Conservation (phyloP, 352 stramenopile species). For the Globisporangium nodosum region DNA sequence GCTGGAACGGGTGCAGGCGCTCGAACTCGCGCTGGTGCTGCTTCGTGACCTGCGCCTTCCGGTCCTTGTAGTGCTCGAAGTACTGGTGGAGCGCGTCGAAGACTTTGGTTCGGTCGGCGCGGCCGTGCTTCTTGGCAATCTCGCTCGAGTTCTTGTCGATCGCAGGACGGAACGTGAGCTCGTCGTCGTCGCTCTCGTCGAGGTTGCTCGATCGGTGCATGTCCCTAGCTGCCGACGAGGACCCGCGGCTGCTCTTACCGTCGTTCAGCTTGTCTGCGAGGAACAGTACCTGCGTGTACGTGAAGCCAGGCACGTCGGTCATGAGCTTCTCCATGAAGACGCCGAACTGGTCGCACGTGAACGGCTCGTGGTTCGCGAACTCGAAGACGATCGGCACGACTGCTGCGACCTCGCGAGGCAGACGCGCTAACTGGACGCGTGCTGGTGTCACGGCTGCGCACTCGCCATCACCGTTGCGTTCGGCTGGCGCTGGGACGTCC, state of each 20-base stretch:
- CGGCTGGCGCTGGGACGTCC: too few relatives aligned
- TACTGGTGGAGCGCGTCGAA: constrained; percentile 70
- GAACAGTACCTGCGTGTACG: constrained; percentile 72
- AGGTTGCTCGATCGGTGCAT: constrained; percentile 10
- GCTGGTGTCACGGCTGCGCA: constrained; percentile 22
- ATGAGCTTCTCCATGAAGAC: constrained; percentile 63
- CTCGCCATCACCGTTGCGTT: neutral
- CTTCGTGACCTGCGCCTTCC: constrained; percentile 41
- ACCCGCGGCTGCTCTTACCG: constrained; percentile 25
- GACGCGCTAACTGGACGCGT: constrained; percentile 29
- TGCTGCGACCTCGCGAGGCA: constrained; percentile 48
- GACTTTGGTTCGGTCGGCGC: constrained; percentile 48
- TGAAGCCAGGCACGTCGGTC: constrained; percentile 48
- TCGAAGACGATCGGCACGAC: constrained; percentile 63
- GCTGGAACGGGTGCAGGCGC: constrained; percentile 58
- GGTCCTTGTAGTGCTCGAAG: constrained; percentile 62
- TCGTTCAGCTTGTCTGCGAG: constrained; percentile 45
- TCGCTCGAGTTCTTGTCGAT: constrained; percentile 69
- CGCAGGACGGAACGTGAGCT: constrained; percentile 62
- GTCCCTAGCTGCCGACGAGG: neutral
- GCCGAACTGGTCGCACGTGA: constrained; percentile 36
- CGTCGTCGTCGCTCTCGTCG: constrained; percentile 23
- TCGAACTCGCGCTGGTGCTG: constrained; percentile 56
- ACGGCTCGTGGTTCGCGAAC: constrained; percentile 40
- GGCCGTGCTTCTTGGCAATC: constrained; percentile 59